Evolutionary conservation across 1,284 basidiomycete genomes (phyloP), one percentile per base, ranked within the genome.

Genomic region (Amylostereum areolatum): DNA sequence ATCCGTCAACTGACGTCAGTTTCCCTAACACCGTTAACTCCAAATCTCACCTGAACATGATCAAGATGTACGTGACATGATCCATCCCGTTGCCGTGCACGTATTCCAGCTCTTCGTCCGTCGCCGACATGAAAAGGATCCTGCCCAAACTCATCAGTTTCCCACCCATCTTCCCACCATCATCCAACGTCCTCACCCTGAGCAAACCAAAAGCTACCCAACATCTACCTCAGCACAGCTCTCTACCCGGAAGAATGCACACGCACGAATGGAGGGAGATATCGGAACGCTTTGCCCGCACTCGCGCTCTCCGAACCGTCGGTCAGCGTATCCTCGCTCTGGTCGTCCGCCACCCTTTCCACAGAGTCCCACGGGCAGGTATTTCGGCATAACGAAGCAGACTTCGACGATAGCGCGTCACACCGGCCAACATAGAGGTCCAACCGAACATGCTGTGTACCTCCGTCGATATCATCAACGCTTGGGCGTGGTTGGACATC

Each of bases 401-500:
- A 97, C 78, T 64, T 97, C 95, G 51, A 96, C 69, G 50, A 97
- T 81, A n/a, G 34, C 94, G 83, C 0, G 89, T 68, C 7, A 89
- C 55, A 11, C 92, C 95, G 0, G 93, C 95, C 0, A 84, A 75
- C 76, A 95, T 93, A 12, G 98, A 78, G 0, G 89, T 86, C 58
- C 85, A 78, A 10, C 93, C 94, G 57, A 97, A 96, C 48, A 85
- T 74, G 1, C 76, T 75, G 60, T 97, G 93, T 2, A 96, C 86
- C 85, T 89, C 85, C 2, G 90, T 89, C 1, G 89, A 91, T 43
- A 95, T 74, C 81, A 84, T 85, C 47, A 94, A 72, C 7, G 80
- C 82, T 70, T 97, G 95, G 2, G 81, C 81, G 58, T 97, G 95
- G 37, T 89, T 85, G 3, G 89, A 89, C 92, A 97, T 96, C 0